These are phyloP conservation scores for Saturnispora besseyi DNA, from an alignment of 805 yeast species.

Conservation along the genomic window DNA sequence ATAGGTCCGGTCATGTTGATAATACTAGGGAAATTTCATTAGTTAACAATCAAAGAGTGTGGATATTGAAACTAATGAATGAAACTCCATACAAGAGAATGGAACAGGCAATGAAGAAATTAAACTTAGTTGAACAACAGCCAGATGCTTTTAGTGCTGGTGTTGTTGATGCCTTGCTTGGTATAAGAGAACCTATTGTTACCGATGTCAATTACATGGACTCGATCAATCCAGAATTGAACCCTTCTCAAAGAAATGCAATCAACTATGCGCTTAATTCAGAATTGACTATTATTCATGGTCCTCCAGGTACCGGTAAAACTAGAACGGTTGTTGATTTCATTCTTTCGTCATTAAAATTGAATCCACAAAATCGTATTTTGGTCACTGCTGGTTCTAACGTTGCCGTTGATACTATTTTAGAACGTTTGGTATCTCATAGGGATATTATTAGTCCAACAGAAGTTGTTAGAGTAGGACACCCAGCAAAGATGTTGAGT, in stretches of 20 bases:
- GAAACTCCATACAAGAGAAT: conserved; percentile 69
- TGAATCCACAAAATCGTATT: conserved; percentile 34
- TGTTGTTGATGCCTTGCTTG: conserved; percentile 40
- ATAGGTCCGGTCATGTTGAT: conserved; percentile 2
- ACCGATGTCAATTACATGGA: not conserved
- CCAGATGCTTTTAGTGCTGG: conserved; percentile 23
- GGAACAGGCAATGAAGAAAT: conserved; percentile 65
- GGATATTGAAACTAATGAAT: conserved; percentile 62
- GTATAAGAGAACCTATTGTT: conserved; percentile 27
- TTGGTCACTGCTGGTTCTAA: conserved; percentile 93
- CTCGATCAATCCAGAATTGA: conserved; percentile 40
- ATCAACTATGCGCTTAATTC: conserved; percentile 58
- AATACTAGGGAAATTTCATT: not conserved
- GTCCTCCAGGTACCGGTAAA: conserved; percentile 81
- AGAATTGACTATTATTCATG: conserved; percentile 51
- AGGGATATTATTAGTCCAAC: conserved; percentile 26
- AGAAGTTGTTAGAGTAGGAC: conserved; percentile 75
- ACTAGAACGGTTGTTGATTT: conserved; percentile 81
- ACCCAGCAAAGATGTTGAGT: conserved; percentile 73
- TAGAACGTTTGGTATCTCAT: conserved; percentile 52
- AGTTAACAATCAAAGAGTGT: conserved; percentile 29
- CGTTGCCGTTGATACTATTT: conserved; percentile 81
- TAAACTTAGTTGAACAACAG: conserved; percentile 37
- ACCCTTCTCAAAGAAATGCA: conserved; percentile 67
- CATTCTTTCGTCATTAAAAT: conserved; percentile 54